phyloP scores from a whole-genome alignment of 2,329 filamentous ascomycete species.

The Neofusicoccum ribis region DNA sequence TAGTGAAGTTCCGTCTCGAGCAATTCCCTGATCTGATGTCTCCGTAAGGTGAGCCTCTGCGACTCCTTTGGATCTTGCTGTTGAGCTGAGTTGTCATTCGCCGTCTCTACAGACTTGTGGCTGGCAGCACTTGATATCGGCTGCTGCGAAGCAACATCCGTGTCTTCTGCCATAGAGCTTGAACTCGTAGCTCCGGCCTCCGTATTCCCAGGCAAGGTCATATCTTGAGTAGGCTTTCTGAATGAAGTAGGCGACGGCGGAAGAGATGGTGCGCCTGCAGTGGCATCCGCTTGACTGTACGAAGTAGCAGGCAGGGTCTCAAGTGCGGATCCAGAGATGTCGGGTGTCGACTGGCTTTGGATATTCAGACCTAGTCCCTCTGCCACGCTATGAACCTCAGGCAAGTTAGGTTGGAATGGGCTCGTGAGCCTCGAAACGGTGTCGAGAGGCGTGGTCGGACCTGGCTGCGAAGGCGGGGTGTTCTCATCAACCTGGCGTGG shows the following conservation, averaged over 20 bases:
- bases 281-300: background rate
- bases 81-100: background rate
- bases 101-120: background rate
- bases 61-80: conserved; percentile 33
- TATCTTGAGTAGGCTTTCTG: conserved; percentile 3
- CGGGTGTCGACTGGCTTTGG: conserved; percentile 26
- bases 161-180: background rate
- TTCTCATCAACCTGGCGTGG: background rate
- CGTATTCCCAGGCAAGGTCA: background rate
- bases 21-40: conserved; percentile 85
- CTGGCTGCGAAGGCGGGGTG: background rate
- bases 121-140: background rate
- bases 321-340: background rate
- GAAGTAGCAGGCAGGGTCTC: background rate
- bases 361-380: conserved; percentile 48
- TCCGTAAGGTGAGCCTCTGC: conserved; percentile 75
- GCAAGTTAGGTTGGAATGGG: conserved; percentile 32
- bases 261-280: background rate
- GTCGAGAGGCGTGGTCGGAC: conserved; percentile 4
- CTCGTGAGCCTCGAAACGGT: conserved; percentile 8
- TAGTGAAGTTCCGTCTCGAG: conserved; percentile 91
- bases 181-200: background rate
- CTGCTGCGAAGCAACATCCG: background rate
- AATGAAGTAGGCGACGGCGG: conserved; percentile 24
- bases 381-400: conserved; percentile 39